phyloP scores from a whole-genome alignment of 1,284 basidiomycete genomes.

The Melampsora larici-populina region DNA sequence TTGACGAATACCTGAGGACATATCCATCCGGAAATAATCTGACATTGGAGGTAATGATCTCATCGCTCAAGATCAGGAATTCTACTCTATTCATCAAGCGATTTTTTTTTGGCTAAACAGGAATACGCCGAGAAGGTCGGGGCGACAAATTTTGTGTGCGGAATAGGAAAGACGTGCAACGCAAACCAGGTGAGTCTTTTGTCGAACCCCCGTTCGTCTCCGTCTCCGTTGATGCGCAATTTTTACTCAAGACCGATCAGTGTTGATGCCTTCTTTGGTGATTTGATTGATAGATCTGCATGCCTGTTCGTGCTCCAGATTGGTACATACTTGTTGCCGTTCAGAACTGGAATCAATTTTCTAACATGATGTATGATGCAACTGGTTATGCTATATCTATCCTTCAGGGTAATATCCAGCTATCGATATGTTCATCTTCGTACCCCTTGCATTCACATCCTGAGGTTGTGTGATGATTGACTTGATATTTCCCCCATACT shows the following conservation, averaged over 20 bases:
- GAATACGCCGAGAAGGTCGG: slow-evolving; percentile 27
- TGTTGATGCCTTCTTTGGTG: background rate
- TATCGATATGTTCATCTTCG: background rate
- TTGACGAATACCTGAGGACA: slow-evolving; percentile 28
- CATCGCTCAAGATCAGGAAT: background rate
- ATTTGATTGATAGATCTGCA: slow-evolving; percentile 13
- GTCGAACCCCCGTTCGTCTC: background rate
- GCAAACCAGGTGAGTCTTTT: slow-evolving; percentile 15
- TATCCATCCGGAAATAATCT: slow-evolving; percentile 20
- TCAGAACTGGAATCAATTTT: slow-evolving; percentile 39
- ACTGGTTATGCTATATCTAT: slow-evolving; percentile 27
- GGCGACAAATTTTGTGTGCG: slow-evolving; percentile 34
- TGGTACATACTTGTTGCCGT: slow-evolving; percentile 41
- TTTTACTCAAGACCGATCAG: background rate
- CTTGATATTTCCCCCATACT: background rate
- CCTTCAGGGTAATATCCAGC: slow-evolving; percentile 17
- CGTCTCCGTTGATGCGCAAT: too few relatives aligned
- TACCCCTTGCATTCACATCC: background rate
- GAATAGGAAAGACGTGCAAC: slow-evolving; percentile 35
- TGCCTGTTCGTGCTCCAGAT: slow-evolving; percentile 36
- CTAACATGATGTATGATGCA: slow-evolving; percentile 29
- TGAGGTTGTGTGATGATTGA: background rate
- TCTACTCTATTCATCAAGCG: background rate
- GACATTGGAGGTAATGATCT: slow-evolving; percentile 19
- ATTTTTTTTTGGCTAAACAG: background rate